phyloP scores from a whole-genome alignment of 345 rosid genomes.

The Citropsis articulata region DNA sequence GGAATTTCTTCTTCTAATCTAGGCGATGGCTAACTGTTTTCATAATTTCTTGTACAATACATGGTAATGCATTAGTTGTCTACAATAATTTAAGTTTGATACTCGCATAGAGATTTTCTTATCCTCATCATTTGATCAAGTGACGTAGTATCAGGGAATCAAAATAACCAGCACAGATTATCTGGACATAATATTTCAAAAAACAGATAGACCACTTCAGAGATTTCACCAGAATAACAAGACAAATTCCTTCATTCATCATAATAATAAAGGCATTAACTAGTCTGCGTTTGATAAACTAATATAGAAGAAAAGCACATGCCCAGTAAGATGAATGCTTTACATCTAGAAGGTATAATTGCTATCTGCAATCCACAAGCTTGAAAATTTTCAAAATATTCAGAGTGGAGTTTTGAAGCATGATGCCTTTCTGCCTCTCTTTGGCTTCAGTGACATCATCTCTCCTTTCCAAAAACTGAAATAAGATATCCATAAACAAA shows the following conservation, averaged over 20 bases:
- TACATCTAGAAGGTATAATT: not conserved
- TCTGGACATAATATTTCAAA: not conserved
- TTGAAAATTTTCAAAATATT: not conserved
- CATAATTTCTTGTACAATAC: not conserved
- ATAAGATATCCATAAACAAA: not conserved
- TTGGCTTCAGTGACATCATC: not conserved
- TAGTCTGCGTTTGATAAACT: no score
- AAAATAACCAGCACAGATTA: not conserved
- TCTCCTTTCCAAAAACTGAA: not conserved
- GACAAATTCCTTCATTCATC: not conserved
- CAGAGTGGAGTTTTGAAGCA: not conserved
- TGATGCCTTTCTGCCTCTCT: not conserved
- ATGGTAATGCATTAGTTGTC: not conserved
- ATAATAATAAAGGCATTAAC: not conserved
- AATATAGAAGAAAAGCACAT: no score
- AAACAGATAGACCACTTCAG: not conserved
- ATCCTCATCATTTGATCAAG: not conserved
- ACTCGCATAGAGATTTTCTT: no score
- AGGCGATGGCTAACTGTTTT: conserved; percentile 27
- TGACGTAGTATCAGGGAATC: not conserved
- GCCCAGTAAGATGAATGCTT: not conserved
- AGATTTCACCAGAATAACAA: not conserved
- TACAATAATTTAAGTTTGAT: not conserved
- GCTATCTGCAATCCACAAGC: not conserved
- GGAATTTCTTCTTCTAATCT: conserved; percentile 51